Evolutionary conservation across 164 flowering plant species (phyloP), one percentile per base, ranked within the genome.

Genomic region (Paratinospora sagittata): DNA sequence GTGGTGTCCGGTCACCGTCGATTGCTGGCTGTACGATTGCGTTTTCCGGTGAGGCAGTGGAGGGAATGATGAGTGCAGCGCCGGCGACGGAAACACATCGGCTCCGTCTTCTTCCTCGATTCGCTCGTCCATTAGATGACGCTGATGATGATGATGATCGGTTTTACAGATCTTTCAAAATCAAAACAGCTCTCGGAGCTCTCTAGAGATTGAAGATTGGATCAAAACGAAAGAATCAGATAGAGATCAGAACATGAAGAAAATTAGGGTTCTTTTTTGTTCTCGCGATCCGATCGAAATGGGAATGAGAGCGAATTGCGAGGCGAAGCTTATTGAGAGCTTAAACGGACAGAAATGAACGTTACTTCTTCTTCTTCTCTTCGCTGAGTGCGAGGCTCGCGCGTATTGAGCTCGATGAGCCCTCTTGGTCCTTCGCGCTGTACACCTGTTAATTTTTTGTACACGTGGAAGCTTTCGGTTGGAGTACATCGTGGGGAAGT

Each of bases 231-330:
- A 14, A 43, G 47, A 43, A 55, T n/a, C 60, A 55, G 60, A 55
- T 11, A 55, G 23, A 17, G 34, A 55, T 55, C 7, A 19, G 24
- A 55, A 30, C 34, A 8, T 17, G 9, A 55, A 8, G 24, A 55
- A 21, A 7, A 55, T 55, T 17, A 16, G 8, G 1, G 21, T 16
- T 55, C 24, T n/a, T 55, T 55, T 55, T 30, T 30, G 34, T 30
- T 30, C 34, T 30, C 4, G 60, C 14, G 34, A 24, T 27, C 34
- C 64, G 34, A 26, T 24, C 6, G 17, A 61, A 13, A 30, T 19
- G 61, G 24, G 61, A 19, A 23, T 13, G 64, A 13, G 64, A 10
- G 64, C 73, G 79, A 74, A 72, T 73, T 57, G 72, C 2, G 9
- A 43, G 73, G 73, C 72, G 65, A 9, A 12, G 63, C 36, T 70